These are phyloP conservation scores for Cephalotrichum gorgonifer DNA, from an alignment of 2,329 filamentous ascomycete species.

Conservation along the genomic window DNA sequence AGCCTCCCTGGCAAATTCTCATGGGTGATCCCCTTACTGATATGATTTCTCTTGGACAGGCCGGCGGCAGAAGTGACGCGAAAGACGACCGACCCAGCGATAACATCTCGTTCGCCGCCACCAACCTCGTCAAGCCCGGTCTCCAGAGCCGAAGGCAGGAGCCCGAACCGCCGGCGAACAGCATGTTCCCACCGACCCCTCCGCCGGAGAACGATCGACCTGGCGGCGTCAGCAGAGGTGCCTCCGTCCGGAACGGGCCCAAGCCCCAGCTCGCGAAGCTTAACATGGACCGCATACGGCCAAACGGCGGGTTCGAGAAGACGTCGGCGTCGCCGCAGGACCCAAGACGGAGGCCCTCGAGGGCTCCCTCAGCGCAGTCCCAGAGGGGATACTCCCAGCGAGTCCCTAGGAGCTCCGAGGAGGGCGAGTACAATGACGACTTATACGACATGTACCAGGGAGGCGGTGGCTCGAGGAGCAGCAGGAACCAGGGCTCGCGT, in stretches of 20 bases:
- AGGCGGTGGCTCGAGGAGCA: constrained; percentile 27
- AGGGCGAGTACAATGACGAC: constrained; percentile 57
- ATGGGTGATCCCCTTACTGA: constrained; percentile 11
- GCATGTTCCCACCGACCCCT: constrained; percentile 94
- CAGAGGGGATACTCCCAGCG: constrained; percentile 6
- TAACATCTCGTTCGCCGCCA: constrained; percentile 82
- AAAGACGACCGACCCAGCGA: constrained; percentile 75
- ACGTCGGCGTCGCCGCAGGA: constrained; percentile 33
- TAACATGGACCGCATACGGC: constrained; percentile 47
- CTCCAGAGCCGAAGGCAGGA: constrained; percentile 73
- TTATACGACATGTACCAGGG: constrained; percentile 54
- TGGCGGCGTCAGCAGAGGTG: constrained; percentile 36
- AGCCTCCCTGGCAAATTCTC: not conserved
- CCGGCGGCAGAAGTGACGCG: constrained; percentile 36
- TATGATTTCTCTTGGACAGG: constrained; percentile 24
- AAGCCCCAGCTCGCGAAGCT: constrained; percentile 53
- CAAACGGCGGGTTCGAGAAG: constrained; percentile 45
- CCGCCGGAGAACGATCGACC: constrained; percentile 77
- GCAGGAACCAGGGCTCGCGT: constrained; percentile 27
- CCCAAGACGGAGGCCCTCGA: constrained; percentile 8
- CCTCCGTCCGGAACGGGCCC: constrained; percentile 51
- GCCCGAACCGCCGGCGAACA: constrained; percentile 68
- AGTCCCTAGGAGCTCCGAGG: constrained; percentile 32
- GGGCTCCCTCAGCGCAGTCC: constrained; percentile 1
- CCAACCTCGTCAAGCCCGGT: constrained; percentile 83